A percentile compares a stretch with the other conserved stretches of the same genome.
These are phyloP conservation scores for Candida tallmaniae DNA, from an alignment of 805 yeast genomes.

Conservation along the genomic window DNA sequence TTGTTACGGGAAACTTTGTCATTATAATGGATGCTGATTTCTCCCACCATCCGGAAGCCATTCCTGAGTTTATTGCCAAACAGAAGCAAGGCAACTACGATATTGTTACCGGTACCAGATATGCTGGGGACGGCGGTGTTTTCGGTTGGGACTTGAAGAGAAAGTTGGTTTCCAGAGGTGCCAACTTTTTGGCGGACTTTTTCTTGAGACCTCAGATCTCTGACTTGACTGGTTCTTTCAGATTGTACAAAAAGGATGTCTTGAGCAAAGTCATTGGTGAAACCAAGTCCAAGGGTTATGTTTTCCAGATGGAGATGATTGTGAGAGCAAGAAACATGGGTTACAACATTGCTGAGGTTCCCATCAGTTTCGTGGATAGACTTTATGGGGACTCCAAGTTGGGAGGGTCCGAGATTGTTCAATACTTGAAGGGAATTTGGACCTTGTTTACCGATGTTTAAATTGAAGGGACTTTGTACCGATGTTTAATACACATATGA, in stretches of 20 bases:
- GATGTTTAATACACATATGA: too few relatives aligned
- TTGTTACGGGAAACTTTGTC: conserved; percentile 67
- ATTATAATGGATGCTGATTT: conserved; percentile 84
- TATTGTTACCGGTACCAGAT: conserved; percentile 59
- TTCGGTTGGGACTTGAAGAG: conserved; percentile 83
- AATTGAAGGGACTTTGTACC: too few relatives aligned
- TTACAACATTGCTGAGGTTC: conserved; percentile 73
- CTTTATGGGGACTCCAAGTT: conserved; percentile 74
- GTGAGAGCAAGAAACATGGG: conserved; percentile 74
- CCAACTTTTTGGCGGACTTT: conserved; percentile 70
- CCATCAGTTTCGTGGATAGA: conserved; percentile 74
- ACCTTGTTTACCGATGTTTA: conserved; percentile 58
- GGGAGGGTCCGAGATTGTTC: conserved; percentile 78
- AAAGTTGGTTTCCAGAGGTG: conserved; percentile 73
- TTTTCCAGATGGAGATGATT: conserved; percentile 87
- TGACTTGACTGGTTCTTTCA: conserved; percentile 73
- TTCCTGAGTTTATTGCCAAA: conserved; percentile 66
- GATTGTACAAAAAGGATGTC: conserved; percentile 68
- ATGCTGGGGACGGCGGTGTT: conserved; percentile 79
- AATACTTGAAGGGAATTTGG: conserved; percentile 76
- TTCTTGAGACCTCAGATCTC: conserved; percentile 68
- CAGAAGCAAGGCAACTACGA: conserved; percentile 51
- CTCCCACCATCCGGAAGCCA: conserved; percentile 77
- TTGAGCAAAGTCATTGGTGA: conserved; percentile 61
- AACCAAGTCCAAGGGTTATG: conserved; percentile 74